Conservation (phyloP, 371 early-diverging fungal species). For the Batkoa obscura region DNA sequence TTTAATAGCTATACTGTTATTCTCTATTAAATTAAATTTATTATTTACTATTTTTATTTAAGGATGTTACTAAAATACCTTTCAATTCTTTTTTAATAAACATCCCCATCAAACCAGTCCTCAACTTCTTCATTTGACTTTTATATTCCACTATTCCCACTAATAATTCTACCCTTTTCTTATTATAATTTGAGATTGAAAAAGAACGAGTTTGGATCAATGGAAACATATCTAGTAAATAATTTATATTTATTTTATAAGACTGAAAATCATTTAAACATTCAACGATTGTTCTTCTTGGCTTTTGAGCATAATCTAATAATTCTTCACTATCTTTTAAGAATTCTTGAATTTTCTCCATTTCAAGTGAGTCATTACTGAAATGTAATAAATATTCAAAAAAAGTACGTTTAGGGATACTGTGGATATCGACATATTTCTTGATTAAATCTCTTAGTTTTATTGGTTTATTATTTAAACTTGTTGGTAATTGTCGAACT, state of each 20-base stretch:
- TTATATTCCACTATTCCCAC: slow-evolving; percentile 75
- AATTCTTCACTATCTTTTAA: slow-evolving; percentile 48
- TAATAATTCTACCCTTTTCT: slow-evolving; percentile 38
- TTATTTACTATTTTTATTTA: no score
- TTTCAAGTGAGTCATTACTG: slow-evolving; percentile 41
- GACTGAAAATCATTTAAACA: slow-evolving; percentile 64
- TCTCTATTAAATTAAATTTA: not conserved
- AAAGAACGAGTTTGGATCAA: slow-evolving; percentile 56
- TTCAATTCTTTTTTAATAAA: slow-evolving; percentile 31
- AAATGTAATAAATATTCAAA: slow-evolving; percentile 72
- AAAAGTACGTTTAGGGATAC: slow-evolving; percentile 70
- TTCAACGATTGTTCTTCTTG: slow-evolving; percentile 61
- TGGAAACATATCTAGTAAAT: slow-evolving; percentile 69
- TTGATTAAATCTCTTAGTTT: slow-evolving; percentile 51
- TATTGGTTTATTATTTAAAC: slow-evolving; percentile 13
- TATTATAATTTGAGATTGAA: slow-evolving; percentile 50
- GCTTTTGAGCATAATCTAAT: slow-evolving; percentile 57
- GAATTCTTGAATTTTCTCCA: slow-evolving; percentile 64
- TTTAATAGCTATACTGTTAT: slow-evolving; percentile 20
- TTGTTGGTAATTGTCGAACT: no score
- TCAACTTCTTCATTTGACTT: slow-evolving; percentile 42
- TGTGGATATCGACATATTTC: slow-evolving; percentile 57
- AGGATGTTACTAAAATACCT: not conserved
- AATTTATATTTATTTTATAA: slow-evolving; percentile 45
- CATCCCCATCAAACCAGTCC: slow-evolving; percentile 63